Percentiles rank a stretch among this genome's conserved stretches.
Evolutionary conservation across 2,329 filamentous ascomycete genomes (phyloP).

Genomic region (Colletotrichum spinosum): DNA sequence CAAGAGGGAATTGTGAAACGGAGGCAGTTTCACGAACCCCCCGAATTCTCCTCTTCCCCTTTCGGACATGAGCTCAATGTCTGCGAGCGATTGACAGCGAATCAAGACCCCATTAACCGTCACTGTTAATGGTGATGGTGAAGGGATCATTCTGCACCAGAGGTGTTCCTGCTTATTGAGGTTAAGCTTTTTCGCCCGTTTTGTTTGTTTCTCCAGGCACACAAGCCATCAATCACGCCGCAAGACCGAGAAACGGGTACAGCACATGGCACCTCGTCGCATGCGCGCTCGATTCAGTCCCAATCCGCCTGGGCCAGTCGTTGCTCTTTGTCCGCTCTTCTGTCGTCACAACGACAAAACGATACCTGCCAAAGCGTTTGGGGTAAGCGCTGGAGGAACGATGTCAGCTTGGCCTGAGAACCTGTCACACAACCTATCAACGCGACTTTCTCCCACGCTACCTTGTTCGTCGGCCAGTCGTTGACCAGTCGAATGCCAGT

Average conservation of each 20-base stretch:
- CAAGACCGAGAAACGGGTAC: not conserved
- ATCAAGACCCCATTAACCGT: constrained; percentile 24
- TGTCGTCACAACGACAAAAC: constrained; percentile 27
- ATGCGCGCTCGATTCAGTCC: constrained; percentile 12
- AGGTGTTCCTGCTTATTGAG: constrained; percentile 19
- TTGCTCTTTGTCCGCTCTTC: constrained; percentile 30
- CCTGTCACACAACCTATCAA: constrained; percentile 27
- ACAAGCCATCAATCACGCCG: not conserved
- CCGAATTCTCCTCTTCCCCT: constrained; percentile 30
- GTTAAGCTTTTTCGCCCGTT: constrained; percentile 34
- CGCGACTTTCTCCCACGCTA: constrained; percentile 10
- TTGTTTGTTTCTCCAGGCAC: constrained; percentile 26
- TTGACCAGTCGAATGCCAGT: constrained; percentile 21
- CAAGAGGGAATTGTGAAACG: constrained; percentile 34
- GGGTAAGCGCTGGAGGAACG: constrained; percentile 28
- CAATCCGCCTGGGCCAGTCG: constrained; percentile 23
- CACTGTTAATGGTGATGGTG: constrained; percentile 14
- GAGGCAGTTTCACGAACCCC: constrained; percentile 33
- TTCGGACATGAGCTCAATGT: constrained; percentile 28
- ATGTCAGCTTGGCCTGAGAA: constrained; percentile 12
- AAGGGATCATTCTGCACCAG: constrained; percentile 22
- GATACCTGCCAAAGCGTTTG: constrained; percentile 26
- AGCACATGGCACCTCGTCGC: too few relatives aligned
- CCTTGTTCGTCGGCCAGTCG: constrained; percentile 28
- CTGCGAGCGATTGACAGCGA: constrained; percentile 30